These are phyloP conservation scores for Fagopyrum esculentum DNA, from an alignment of 148 eudicot genomes.

Conservation along the genomic window DNA sequence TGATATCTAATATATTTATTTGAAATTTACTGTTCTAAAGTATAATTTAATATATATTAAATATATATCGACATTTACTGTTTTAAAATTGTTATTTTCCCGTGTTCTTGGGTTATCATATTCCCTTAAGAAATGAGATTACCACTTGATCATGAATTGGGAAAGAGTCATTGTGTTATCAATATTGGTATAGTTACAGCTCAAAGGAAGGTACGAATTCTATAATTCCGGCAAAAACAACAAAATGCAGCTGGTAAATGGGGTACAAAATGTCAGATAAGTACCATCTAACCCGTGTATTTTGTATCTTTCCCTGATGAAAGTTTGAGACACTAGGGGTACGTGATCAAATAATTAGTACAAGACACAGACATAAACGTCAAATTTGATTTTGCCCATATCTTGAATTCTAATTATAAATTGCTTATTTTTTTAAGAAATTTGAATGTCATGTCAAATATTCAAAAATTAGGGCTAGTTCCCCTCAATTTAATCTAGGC, in stretches of 20 bases:
- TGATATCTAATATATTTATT: too few relatives aligned
- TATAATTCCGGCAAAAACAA: neutral
- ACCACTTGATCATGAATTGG: neutral
- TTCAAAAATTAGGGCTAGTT: neutral
- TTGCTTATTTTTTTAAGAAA: neutral
- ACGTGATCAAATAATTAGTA: slow-evolving; percentile 2
- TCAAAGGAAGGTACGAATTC: neutral
- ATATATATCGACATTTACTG: too few relatives aligned
- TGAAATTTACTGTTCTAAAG: too few relatives aligned
- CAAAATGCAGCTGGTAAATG: slow-evolving; percentile 11
- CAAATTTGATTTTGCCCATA: slow-evolving; percentile 8
- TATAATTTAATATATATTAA: too few relatives aligned
- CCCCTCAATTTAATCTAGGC: neutral
- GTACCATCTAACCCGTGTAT: slow-evolving; percentile 5
- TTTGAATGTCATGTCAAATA: slow-evolving; percentile 8
- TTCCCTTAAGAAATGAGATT: neutral
- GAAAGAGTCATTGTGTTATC: neutral
- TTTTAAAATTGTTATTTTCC: neutral
- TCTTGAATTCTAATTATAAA: neutral
- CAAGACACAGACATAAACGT: slow-evolving; percentile 12
- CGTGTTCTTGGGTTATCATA: neutral
- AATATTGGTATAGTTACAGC: neutral
- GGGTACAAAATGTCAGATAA: slow-evolving; percentile 11
- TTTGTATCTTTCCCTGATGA: slow-evolving; percentile 2
- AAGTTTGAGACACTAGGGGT: neutral